Conservation (phyloP, 257 asterid species). For the Plectranthus barbatus region DNA sequence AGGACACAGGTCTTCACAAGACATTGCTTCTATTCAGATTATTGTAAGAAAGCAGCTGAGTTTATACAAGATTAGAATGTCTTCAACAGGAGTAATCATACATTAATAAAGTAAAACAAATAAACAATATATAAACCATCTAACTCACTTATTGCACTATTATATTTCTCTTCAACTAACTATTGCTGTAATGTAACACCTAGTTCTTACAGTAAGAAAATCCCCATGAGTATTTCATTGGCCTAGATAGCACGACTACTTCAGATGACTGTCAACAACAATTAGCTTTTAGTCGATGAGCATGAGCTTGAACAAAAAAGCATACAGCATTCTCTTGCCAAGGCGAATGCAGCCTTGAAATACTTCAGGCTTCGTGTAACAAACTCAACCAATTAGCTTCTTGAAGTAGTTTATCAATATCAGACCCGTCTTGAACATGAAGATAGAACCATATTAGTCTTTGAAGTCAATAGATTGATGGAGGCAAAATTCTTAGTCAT, state of each 20-base stretch:
- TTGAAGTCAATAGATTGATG: background rate
- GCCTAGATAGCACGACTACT: background rate
- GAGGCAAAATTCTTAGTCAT: background rate
- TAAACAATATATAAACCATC: background rate
- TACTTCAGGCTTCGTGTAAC: background rate
- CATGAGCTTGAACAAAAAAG: background rate
- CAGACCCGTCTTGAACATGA: background rate
- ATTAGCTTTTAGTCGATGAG: background rate
- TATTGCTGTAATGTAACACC: slow-evolving; percentile 13
- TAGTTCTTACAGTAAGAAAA: slow-evolving; percentile 36
- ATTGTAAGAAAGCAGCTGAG: background rate
- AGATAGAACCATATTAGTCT: background rate
- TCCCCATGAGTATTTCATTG: slow-evolving; percentile 3
- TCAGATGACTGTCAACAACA: background rate
- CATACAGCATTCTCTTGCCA: background rate
- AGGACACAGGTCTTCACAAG: too few relatives aligned
- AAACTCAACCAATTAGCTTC: background rate
- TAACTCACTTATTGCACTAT: slow-evolving; percentile 10
- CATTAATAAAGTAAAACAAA: background rate
- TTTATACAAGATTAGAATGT: slow-evolving; percentile 4
- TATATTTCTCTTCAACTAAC: slow-evolving; percentile 15
- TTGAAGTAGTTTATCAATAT: background rate
- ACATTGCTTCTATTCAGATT: too few relatives aligned
- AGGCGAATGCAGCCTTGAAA: background rate
- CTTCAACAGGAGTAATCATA: background rate